These are phyloP conservation scores for Moesziomyces sp. DNA, from an alignment of 1,284 basidiomycete genomes.

Conservation along the genomic window DNA sequence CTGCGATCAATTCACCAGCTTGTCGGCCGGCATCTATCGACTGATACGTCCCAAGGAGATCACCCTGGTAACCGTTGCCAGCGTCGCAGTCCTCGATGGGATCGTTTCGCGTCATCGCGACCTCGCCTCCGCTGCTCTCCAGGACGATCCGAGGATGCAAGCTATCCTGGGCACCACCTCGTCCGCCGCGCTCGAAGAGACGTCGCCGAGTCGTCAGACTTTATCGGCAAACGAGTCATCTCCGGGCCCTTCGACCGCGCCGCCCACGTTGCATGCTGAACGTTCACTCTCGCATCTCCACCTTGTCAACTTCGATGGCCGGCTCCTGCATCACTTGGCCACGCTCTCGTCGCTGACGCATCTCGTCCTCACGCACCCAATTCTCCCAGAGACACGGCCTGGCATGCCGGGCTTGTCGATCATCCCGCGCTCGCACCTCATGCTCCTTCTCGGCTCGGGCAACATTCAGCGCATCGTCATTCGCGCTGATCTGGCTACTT, in stretches of 20 bases:
- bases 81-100: conserved; percentile 19
- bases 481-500: conserved; percentile 26
- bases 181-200: not conserved
- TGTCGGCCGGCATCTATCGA: conserved; percentile 15
- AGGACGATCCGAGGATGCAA: conserved; percentile 32
- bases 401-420: conserved; percentile 31
- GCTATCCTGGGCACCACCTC: conserved; percentile 11
- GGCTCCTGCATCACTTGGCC: conserved; percentile 38
- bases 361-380: conserved; percentile 39
- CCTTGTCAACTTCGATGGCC: conserved; percentile 40
- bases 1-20: conserved; percentile 8
- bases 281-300: conserved; percentile 41
- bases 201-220: not conserved
- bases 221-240: not conserved
- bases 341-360: conserved; percentile 37
- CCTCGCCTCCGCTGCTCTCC: conserved; percentile 25
- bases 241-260: not conserved
- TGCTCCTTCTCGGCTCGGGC: conserved; percentile 38
- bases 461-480: conserved; percentile 30
- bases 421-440: conserved; percentile 35
- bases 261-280: not conserved
- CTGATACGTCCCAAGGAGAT: conserved; percentile 20
- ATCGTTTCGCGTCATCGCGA: conserved; percentile 39
- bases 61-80: conserved; percentile 26
- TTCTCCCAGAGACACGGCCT: conserved; percentile 9